Evolutionary conservation across 2,329 filamentous ascomycete genomes (phyloP), one percentile per base, ranked within the genome.

Genomic region (Myotisia sp.): DNA sequence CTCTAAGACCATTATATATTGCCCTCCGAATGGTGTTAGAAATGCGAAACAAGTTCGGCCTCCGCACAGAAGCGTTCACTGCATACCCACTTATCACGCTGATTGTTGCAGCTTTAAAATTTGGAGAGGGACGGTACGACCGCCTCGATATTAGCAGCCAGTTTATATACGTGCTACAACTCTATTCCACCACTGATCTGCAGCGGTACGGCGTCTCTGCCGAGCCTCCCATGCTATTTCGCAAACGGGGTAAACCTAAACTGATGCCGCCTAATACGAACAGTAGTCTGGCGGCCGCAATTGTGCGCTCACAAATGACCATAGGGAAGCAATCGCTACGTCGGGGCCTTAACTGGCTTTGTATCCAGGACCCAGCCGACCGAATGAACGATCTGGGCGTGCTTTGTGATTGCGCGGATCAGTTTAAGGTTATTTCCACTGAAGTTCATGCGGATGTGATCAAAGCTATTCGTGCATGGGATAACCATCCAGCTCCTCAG

Each of bases 281-380:
- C n/a, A n/a, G n/a, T n/a, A n/a, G n/a, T n/a, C n/a, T n/a, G n/a
- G n/a, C n/a, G n/a, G n/a, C n/a, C n/a, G 18, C 47, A 17, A 45
- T 54, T 28, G 36, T 55, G 6, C 52, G 53, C 31, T 58, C 58
- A 5, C 60, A 63, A 37, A 54, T 54, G 29, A 49, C 52, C 10
- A 58, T 64, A 16, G 49, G 54, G 8, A 52, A 47, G 21, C 43
- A 47, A 14, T 55, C 55, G 38, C 46, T 44, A 24, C 44, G 58
- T 49, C 42, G 55, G 37, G 12, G 38, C 40, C 10, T 46, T 3
- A 43, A 59, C 36, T 52, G 68, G 32, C 55, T 76, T 32, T 68
- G 58, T 38, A 54, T 77, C 9, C 70, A 74, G 49, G 71, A 77
- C 44, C 73, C 73, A 0, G 67, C 68, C 5, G 63, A 74, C 45